Base-by-base conservation (phyloP, 768 basidiomycete species). In the Neoboletus subvelutipes region DNA sequence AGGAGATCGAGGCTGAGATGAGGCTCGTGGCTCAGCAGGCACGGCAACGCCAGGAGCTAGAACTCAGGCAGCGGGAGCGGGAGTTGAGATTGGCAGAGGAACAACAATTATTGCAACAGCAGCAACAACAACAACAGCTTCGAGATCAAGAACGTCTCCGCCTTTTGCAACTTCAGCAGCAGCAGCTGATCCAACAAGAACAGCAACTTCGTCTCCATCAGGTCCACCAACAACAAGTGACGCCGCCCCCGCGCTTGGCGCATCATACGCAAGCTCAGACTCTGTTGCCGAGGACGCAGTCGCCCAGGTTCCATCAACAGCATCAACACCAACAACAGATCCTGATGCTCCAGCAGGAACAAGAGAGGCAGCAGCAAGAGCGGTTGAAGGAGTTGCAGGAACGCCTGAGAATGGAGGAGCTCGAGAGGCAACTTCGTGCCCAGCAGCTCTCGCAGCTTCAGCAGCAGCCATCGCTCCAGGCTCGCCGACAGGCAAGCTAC, bases 1-100 rank as follows among this genome's bases (percentile, higher is more conserved):
- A 90, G 61, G 92, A 94, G 61, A 86, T 94, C 56, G 92, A 94
- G 65, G 82, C 85, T 4, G 92, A 94, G 71, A 90, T 92, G 88
- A 79, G 80, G n/a, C 79, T 80, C 8, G 80, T 78, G 24, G 83
- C 83, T 29, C 78, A 82, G 51, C 78, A 82, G 57, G 69, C 71
- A 11, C 70, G 76, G 28, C 62, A 72, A 60, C 61, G 72, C 7
- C 75, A 76, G 52, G 73, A 77, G 43, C 67, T 75, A 28, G 76
- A 80, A 55, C 78, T 78, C 50, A 76, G 76, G 58, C 78, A 80
- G 17, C 75, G 80, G 53, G 77, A 80, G 43, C 78, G 83, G 60
- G 75, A 80, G 57, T 43, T 68, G 50, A 64, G 66, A 26, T 54
- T 67, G 52, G 64, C 57, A 43, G 64, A 72, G 51, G 69, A 76